phyloP scores from a whole-genome alignment of 306 rosid genomes.

The Trifolium pratense region DNA sequence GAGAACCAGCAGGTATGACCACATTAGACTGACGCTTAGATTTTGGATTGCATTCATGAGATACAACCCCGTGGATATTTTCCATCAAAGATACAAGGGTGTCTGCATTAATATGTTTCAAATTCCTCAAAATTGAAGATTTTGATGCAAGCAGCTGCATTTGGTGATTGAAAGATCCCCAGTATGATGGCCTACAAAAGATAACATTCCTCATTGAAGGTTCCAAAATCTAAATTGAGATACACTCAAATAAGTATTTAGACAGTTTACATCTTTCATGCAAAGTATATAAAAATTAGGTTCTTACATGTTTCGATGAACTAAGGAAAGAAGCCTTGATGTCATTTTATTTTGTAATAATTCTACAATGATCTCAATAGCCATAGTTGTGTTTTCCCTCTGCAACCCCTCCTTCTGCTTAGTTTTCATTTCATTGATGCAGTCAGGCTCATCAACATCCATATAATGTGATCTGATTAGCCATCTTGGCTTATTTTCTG shows the following conservation, averaged over 20 bases:
- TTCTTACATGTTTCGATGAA: conserved; percentile 77
- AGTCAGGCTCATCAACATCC: conserved; percentile 64
- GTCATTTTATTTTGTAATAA: conserved; percentile 70
- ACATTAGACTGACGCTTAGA: conserved; percentile 58
- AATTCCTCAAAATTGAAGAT: conserved; percentile 68
- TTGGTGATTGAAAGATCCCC: conserved; percentile 70
- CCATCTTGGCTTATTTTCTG: conserved; percentile 75
- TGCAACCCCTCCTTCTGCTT: conserved; percentile 56
- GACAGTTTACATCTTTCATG: conserved; percentile 31
- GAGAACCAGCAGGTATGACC: conserved; percentile 58
- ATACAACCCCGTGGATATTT: conserved; percentile 51
- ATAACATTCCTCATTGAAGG: conserved; percentile 36
- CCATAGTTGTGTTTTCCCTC: conserved; percentile 67
- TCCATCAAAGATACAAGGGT: conserved; percentile 61
- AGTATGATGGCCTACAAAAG: conserved; percentile 71
- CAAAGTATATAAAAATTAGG: conserved; percentile 39
- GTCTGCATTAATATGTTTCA: conserved; percentile 60
- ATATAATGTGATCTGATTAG: conserved; percentile 57
- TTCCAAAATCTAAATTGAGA: conserved; percentile 37
- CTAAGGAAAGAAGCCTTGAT: conserved; percentile 71
- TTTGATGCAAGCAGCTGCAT: conserved; percentile 67
- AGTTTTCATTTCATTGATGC: conserved; percentile 55
- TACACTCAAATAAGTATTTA: conserved; percentile 32
- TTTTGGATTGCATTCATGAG: conserved; percentile 56
- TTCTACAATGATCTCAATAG: conserved; percentile 74